These are phyloP conservation scores for Wickerhamiella spandovensis DNA, from an alignment of 805 yeast genomes.

Conservation along the genomic window DNA sequence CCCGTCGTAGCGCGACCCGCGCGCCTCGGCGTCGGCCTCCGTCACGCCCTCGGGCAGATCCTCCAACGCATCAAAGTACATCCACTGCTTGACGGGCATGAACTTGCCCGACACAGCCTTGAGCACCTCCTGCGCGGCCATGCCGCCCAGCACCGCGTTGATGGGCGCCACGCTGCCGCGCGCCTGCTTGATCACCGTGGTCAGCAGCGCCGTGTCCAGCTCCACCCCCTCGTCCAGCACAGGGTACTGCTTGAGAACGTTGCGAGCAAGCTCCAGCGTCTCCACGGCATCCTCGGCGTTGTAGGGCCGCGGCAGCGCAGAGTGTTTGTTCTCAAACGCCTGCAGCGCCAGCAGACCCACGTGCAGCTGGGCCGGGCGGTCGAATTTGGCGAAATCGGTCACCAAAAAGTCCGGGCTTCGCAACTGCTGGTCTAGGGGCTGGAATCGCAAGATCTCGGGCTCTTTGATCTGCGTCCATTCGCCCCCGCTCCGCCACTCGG, in stretches of 20 bases:
- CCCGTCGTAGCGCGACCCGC: constrained; percentile 77
- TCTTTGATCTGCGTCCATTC: constrained; percentile 83
- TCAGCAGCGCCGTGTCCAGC: constrained; percentile 51
- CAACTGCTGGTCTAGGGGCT: constrained; percentile 52
- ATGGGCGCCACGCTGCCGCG: constrained; percentile 86
- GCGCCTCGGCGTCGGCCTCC: constrained; percentile 60
- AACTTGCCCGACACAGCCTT: constrained; percentile 94
- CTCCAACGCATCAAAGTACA: constrained; percentile 90
- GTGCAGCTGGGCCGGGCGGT: constrained; percentile 81
- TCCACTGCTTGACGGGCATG: constrained; percentile 80
- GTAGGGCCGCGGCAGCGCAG: constrained; percentile 63
- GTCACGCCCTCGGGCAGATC: constrained; percentile 48
- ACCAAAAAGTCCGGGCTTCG: constrained; percentile 61
- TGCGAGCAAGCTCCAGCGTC: constrained; percentile 43
- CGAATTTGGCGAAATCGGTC: constrained; percentile 90
- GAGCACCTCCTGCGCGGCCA: constrained; percentile 91
- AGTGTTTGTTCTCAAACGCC: constrained; percentile 52
- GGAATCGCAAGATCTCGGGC: constrained; percentile 52
- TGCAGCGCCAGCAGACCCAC: constrained; percentile 84
- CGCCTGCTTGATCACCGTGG: constrained; percentile 69
- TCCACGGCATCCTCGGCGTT: constrained; percentile 63
- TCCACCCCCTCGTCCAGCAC: constrained; percentile 41
- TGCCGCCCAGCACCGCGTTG: constrained; percentile 83
- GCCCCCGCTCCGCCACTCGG: constrained; percentile 65
- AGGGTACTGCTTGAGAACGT: constrained; percentile 46